These are phyloP conservation scores for Stellera chamaejasme DNA, from an alignment of 345 rosid genomes.

Conservation along the genomic window DNA sequence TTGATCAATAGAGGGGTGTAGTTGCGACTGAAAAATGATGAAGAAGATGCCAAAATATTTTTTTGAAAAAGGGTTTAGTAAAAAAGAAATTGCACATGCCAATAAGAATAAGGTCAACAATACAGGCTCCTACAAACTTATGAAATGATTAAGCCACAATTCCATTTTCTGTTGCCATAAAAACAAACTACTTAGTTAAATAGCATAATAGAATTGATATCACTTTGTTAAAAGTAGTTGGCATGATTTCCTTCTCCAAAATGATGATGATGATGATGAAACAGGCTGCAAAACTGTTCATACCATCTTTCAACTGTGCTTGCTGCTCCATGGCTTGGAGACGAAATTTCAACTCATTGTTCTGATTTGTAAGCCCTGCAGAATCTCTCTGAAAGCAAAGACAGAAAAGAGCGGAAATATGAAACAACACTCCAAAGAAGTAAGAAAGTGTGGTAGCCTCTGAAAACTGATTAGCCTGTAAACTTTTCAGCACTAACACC, in stretches of 20 bases:
- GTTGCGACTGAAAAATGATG: too few relatives aligned
- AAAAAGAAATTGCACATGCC: too few relatives aligned
- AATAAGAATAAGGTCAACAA: neutral
- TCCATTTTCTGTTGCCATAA: too few relatives aligned
- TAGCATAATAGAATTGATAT: neutral
- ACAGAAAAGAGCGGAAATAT: constrained; percentile 2
- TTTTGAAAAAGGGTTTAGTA: too few relatives aligned
- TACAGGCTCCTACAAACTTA: neutral
- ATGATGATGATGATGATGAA: neutral
- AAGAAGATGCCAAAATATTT: too few relatives aligned
- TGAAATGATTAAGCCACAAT: neutral
- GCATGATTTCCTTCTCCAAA: neutral
- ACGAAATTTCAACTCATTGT: constrained; percentile 53
- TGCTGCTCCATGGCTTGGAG: constrained; percentile 63
- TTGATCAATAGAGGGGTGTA: too few relatives aligned
- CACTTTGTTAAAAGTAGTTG: constrained; percentile 5
- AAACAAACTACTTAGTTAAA: neutral
- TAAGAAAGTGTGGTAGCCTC: neutral
- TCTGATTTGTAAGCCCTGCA: constrained; percentile 32
- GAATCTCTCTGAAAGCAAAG: constrained; percentile 40
- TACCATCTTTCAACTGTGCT: constrained; percentile 53
- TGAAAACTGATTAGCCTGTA: neutral
- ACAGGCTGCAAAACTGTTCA: neutral
- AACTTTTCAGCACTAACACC: neutral
- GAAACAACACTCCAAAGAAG: neutral